phyloP scores from a whole-genome alignment of 108 stramenopile genomes.

The Fragilariopsis cylindrus region DNA sequence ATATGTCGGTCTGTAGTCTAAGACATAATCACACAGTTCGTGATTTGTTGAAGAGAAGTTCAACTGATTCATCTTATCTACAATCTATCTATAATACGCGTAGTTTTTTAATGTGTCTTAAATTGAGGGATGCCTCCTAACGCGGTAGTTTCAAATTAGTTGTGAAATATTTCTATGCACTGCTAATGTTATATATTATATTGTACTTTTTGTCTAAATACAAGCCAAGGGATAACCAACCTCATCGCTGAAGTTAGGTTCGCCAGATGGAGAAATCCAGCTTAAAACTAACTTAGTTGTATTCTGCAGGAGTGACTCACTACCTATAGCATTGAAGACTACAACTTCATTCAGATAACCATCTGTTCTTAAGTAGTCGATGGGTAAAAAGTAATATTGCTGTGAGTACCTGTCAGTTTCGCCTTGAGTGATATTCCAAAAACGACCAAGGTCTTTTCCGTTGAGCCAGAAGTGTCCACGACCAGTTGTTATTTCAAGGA shows the following conservation, averaged over 20 bases:
- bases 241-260: constrained; percentile 30
- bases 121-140: not conserved
- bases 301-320: not conserved
- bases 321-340: constrained; percentile 36
- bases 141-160: not conserved
- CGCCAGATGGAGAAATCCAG: constrained; percentile 18
- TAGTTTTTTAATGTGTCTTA: no score
- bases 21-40: not conserved
- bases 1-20: constrained; percentile 49
- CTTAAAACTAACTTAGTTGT: constrained; percentile 31
- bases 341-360: constrained; percentile 44
- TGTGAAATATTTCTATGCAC: not conserved
- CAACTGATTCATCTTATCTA: no score
- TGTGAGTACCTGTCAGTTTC: constrained; percentile 34
- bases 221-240: constrained; percentile 36
- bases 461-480: constrained; percentile 59
- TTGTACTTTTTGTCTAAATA: constrained; percentile 18
- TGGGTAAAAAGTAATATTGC: constrained; percentile 46
- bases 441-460: constrained; percentile 56
- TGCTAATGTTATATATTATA: not conserved
- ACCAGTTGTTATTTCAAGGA: constrained; percentile 39
- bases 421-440: constrained; percentile 57
- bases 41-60: no score
- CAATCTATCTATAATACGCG: no score
- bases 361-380: constrained; percentile 34